Conservation (phyloP, 257 asterid species). For the Solanum bulbocastanum region DNA sequence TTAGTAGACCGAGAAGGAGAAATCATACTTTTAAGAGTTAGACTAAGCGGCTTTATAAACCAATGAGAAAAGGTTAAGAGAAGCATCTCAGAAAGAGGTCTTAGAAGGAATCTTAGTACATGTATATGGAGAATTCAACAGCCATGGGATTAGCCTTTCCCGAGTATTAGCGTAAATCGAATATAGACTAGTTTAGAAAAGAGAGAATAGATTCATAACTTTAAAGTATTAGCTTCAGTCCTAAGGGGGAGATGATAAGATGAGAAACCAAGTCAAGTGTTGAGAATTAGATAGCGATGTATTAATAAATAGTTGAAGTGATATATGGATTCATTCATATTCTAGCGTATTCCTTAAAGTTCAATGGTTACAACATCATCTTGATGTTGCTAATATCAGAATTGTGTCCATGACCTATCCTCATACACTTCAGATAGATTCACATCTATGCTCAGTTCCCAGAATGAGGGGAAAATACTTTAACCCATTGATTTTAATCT, state of each 20-base stretch:
- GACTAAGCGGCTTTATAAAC: not conserved
- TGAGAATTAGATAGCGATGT: not conserved
- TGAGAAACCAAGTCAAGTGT: not conserved
- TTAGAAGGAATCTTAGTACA: not conserved
- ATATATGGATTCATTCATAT: too few species aligned
- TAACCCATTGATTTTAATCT: not conserved
- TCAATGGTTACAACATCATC: not conserved
- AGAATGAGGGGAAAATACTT: not conserved
- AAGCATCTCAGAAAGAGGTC: not conserved
- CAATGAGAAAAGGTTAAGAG: not conserved
- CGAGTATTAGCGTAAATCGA: not conserved
- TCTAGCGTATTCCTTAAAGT: not conserved
- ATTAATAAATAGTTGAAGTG: not conserved
- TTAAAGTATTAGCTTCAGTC: not conserved
- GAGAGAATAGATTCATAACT: too few species aligned
- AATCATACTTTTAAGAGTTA: not conserved
- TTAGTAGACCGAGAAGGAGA: not conserved
- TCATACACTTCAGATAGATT: not conserved
- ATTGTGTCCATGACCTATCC: not conserved
- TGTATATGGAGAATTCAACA: not conserved
- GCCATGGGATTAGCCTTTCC: not conserved
- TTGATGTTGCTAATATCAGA: not conserved
- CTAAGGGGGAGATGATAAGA: not conserved
- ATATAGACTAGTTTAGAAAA: not conserved
- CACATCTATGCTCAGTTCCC: too few species aligned